Base-by-base conservation (phyloP, 129 eudicot species). In the Arctium lappa region DNA sequence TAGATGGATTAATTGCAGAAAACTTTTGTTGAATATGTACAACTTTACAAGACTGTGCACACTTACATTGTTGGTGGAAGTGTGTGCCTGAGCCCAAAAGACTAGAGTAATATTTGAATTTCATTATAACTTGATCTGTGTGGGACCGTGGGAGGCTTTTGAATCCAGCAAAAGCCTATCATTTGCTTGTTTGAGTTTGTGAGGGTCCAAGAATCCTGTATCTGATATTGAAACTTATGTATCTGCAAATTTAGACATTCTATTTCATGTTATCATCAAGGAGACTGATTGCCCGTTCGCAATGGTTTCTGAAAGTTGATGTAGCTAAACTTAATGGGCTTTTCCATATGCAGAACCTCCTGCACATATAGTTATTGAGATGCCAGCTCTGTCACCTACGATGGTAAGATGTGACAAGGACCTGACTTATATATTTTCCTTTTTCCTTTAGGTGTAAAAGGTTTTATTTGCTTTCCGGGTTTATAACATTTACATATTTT, bases 331-430 rank as follows among this genome's bases (percentile, higher is more conserved):
- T 74, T 46, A 44, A 50, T 76, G 76, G 70, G 34, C n/a, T 76
- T 56, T 75, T 73, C 8, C 81, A 56, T 83, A 50, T 88, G 88
- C 94, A 94, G 98, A 89, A 78, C 76, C 80, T 74, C 92, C 94
- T 83, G 86, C 88, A 31, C 97, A 94, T 86, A 68, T 79, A 77
- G 88, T 91, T 42, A 44, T 94, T 69, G 91, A 81, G 78, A 94
- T 94, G 98, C 98, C 98, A 39, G 98, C 98, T 48, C 79, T 94
- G 81, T 94, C 98, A 69, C 98, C 98, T 79, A 94, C 98, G 72
- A 94, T 94, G 98, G 98, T 94, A 91, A 77, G 82, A 69, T 82
- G 53, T 48, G 34, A 39, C 68, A 72, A 50, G 66, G 69, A 70
- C 72, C 36, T 74, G 80, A 71, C 39, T 48, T 8, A 56, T 16